phyloP scores from a whole-genome alignment of 352 stramenopile species.

The Ophiocytium majus region DNA sequence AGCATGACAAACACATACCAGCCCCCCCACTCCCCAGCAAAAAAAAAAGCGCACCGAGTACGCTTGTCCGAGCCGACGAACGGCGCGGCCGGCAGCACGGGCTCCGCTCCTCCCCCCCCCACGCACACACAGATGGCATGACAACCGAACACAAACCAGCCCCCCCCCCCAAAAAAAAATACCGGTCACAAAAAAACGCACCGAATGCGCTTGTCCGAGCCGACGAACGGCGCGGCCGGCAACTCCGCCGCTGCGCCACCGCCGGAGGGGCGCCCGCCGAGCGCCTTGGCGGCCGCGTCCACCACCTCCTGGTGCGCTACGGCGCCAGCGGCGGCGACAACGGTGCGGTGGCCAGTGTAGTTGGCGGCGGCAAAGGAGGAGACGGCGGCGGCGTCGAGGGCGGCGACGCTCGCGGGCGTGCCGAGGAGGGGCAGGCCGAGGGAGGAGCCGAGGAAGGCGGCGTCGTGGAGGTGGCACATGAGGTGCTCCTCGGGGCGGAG shows the following conservation, averaged over 20 bases:
- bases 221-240: conserved; percentile 31
- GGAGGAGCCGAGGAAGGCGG: conserved; percentile 46
- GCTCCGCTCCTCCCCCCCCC: too few relatives aligned
- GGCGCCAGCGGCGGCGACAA: conserved; percentile 92
- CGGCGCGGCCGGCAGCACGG: conserved; percentile 21
- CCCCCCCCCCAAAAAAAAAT: too few relatives aligned
- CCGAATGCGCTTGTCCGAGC: conserved; percentile 53
- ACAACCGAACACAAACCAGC: too few relatives aligned
- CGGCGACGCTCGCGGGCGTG: conserved; percentile 28
- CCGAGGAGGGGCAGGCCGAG: conserved; percentile 49
- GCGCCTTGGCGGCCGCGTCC: conserved; percentile 23
- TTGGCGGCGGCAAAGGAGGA: conserved; percentile 96
- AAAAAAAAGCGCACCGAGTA: conserved; percentile 26
- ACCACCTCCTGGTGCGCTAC: conserved; percentile 34
- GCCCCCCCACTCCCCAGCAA: too few relatives aligned
- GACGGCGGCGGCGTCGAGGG: conserved; percentile 73
- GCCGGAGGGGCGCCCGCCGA: conserved; percentile 30
- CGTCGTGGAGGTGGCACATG: conserved; percentile 54
- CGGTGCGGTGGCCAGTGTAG: conserved; percentile 96
- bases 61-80: conserved; percentile 53
- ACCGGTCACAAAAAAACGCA: too few relatives aligned
- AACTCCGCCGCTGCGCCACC: conserved; percentile 12
- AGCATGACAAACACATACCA: too few relatives aligned
- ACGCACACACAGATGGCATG: too few relatives aligned
- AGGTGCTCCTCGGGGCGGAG: conserved; percentile 26